Percentiles rank a stretch among this genome's conserved stretches.
phyloP scores from a whole-genome alignment of 108 stramenopile species.

The Parmales sp. region DNA sequence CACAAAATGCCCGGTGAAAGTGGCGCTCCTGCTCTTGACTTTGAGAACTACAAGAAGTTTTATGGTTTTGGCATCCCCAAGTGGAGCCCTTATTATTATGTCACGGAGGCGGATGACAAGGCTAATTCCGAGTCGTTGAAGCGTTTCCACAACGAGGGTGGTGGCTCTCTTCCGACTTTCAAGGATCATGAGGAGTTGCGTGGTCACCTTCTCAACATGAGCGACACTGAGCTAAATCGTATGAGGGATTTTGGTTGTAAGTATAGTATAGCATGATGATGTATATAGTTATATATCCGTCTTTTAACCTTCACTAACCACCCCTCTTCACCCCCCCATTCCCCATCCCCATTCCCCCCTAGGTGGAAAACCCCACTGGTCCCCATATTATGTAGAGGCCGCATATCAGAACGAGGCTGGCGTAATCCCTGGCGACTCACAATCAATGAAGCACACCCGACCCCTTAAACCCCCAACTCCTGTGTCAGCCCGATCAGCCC shows the following conservation, averaged over 20 bases:
- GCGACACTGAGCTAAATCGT: conserved; percentile 1
- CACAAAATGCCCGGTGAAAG: not conserved
- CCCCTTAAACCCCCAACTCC: not conserved
- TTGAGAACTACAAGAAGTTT: conserved; percentile 11
- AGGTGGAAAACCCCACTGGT: conserved; percentile 6
- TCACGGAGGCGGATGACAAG: not conserved
- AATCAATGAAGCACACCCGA: not conserved
- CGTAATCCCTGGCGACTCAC: not conserved
- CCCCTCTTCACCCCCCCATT: too few relatives aligned
- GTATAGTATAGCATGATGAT: too few relatives aligned
- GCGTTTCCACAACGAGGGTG: not conserved
- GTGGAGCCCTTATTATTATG: conserved; percentile 5
- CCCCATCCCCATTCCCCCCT: too few relatives aligned
- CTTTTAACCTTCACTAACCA: too few relatives aligned
- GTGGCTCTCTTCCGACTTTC: not conserved
- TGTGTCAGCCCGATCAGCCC: not conserved
- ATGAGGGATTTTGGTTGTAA: conserved; percentile 5
- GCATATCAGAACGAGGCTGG: not conserved
- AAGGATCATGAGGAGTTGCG: not conserved
- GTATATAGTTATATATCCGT: too few relatives aligned
- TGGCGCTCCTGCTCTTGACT: conserved; percentile 6
- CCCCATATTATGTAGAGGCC: not conserved
- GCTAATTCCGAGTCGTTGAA: not conserved
- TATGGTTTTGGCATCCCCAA: conserved; percentile 6
- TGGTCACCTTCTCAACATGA: not conserved